Conservation (phyloP, 352 stramenopile genomes). For the Pythium biforme region DNA sequence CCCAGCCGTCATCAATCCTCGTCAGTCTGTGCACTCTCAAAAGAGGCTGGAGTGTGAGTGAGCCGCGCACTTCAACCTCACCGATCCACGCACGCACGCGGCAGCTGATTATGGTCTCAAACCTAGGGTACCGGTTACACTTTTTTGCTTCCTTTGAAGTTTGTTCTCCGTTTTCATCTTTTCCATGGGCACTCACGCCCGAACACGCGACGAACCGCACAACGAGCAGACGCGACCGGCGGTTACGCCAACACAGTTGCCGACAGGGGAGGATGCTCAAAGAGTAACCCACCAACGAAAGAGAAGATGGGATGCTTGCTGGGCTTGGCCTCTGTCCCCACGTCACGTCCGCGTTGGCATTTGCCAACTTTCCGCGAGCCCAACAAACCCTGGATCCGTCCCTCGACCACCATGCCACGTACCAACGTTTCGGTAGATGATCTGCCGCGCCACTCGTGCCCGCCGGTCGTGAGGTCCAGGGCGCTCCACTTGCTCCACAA, state of each 20-base stretch:
- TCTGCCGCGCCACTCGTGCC: slow-evolving; percentile 12
- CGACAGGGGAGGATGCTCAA: neutral
- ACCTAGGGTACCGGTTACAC: neutral
- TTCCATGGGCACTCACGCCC: slow-evolving; percentile 2
- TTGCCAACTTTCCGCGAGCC: slow-evolving; percentile 5
- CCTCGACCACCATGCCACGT: neutral
- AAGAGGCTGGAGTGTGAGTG: neutral
- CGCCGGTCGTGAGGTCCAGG: slow-evolving; percentile 5
- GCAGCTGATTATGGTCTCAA: slow-evolving; percentile 12
- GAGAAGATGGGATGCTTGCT: neutral
- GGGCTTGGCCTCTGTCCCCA: neutral
- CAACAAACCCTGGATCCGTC: too few relatives aligned
- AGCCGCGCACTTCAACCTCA: slow-evolving; percentile 9
- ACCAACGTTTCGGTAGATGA: neutral
- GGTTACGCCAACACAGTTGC: slow-evolving; percentile 9
- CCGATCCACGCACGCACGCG: neutral
- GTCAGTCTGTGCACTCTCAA: neutral
- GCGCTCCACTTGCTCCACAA: slow-evolving; percentile 22
- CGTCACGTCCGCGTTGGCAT: too few relatives aligned
- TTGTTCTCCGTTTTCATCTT: neutral
- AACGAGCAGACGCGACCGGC: slow-evolving; percentile 6
- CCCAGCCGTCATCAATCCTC: slow-evolving; percentile 9
- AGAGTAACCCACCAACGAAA: neutral
- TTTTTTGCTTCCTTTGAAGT: slow-evolving; percentile 2
- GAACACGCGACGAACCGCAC: slow-evolving; percentile 10